These are phyloP conservation scores for Parathielavia appendiculata DNA, from an alignment of 495 filamentous ascomycete genomes.

Conservation along the genomic window DNA sequence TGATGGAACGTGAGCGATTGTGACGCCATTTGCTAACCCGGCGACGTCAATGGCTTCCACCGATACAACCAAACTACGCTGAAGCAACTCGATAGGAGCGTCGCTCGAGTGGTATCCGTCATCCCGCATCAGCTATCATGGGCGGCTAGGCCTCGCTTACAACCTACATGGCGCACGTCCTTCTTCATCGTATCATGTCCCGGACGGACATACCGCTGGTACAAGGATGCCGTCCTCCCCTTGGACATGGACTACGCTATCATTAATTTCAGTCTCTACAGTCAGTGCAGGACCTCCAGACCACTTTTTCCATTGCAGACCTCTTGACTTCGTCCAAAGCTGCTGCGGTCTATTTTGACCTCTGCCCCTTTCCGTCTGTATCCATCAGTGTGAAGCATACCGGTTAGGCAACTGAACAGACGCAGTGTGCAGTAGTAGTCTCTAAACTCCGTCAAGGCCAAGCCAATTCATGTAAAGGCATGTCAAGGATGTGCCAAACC, in stretches of 20 bases:
- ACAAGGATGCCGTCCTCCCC: slow-evolving; percentile 38
- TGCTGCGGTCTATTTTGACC: slow-evolving; percentile 44
- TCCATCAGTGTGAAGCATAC: slow-evolving; percentile 47
- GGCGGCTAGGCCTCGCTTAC: slow-evolving; percentile 38
- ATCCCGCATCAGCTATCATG: slow-evolving; percentile 36
- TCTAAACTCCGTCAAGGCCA: no score
- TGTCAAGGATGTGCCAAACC: no score
- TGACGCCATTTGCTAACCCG: slow-evolving; percentile 33
- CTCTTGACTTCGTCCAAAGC: slow-evolving; percentile 32
- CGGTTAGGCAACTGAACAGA: no score
- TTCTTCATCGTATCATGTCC: slow-evolving; percentile 34
- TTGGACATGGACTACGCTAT: slow-evolving; percentile 50
- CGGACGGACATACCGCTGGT: slow-evolving; percentile 47
- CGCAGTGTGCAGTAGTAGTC: no score
- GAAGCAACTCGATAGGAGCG: slow-evolving; percentile 26
- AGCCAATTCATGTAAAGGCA: no score
- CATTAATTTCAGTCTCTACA: slow-evolving; percentile 45
- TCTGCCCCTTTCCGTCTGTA: slow-evolving; percentile 40
- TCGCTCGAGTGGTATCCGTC: slow-evolving; percentile 36
- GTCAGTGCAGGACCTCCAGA: slow-evolving; percentile 26
- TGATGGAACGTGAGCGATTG: slow-evolving; percentile 50
- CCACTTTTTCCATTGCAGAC: slow-evolving; percentile 29
- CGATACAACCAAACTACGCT: slow-evolving; percentile 31
- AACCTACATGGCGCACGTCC: slow-evolving; percentile 37
- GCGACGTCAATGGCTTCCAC: slow-evolving; percentile 21